Evolutionary conservation across 345 rosid species (phyloP), one percentile per base, ranked within the genome.

Genomic region (Camelina neglecta): DNA sequence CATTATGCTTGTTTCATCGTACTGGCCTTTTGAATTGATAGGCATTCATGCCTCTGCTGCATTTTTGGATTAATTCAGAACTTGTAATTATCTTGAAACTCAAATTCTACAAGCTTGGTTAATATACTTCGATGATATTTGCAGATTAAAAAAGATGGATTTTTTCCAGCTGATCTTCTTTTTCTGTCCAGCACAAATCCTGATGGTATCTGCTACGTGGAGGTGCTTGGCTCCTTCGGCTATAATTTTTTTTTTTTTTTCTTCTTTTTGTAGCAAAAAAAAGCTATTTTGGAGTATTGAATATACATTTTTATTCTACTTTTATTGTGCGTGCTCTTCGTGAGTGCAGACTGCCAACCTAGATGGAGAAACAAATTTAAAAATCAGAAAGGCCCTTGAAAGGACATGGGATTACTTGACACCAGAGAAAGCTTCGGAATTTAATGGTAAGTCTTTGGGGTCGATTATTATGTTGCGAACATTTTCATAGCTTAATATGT

Each of bases 341-440:
- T 78, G 81, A 23, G 24, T 72, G 78, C 79, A 95, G 97, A 92
- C 99, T 60, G 91, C 99, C 67, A 95, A 95, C 82, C 86, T 95
- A 83, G 99, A 95, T 64, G 99, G 99, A 11, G 99, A 95, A 89
- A 95, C 99, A 78, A 95, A 95, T 86, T 85, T 95, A 82, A 95
- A 95, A 85, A 95, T 95, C 65, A 85, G 97, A 83, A 95, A 95
- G 83, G 99, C 93, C 16, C 86, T 92, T 72, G 99, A 92, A 80
- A 87, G 85, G 84, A 95, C 99, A 31, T 90, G 99, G 99, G 99
- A 95, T 90, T 95, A 84, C 85, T 58, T 86, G 76, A 82, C 84
- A 67, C 82, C 99, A 53, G 97, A 95, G 71, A 89, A 86, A 74
- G 96, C 93, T 23, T 79, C 76, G 44, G 97, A 92, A 74, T 92